Conservation (phyloP, 2,329 filamentous ascomycete species). For the Cadophora sp. region DNA sequence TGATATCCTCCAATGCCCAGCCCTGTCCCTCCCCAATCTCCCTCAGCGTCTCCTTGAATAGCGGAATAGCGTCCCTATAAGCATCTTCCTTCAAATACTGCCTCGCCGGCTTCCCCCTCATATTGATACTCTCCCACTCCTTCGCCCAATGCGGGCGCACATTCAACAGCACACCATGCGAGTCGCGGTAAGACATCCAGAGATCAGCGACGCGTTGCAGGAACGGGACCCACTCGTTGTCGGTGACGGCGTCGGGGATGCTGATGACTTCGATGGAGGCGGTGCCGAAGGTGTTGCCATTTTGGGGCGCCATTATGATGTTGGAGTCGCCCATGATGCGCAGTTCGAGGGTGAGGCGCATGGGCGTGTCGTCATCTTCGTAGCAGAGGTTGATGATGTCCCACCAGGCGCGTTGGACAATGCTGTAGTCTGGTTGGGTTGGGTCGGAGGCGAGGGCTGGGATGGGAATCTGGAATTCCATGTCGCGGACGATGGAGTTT, state of each 20-base stretch:
- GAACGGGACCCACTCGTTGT: constrained; percentile 50
- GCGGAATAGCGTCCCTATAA: constrained; percentile 48
- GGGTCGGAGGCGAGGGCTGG: constrained; percentile 43
- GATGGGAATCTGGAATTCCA: constrained; percentile 54
- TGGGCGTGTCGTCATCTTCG: constrained; percentile 46
- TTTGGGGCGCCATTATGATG: constrained; percentile 53
- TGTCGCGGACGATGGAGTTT: constrained; percentile 53
- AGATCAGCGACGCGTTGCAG: constrained; percentile 50
- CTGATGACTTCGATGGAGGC: constrained; percentile 52
- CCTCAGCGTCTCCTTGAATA: constrained; percentile 45
- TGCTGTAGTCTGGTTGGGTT: constrained; percentile 48
- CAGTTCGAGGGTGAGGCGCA: constrained; percentile 53
- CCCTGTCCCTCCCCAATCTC: constrained; percentile 49
- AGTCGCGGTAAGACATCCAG: constrained; percentile 49
- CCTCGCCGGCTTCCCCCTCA: constrained; percentile 43
- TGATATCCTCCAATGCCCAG: constrained; percentile 49
- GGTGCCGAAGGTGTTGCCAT: constrained; percentile 50
- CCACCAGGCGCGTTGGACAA: constrained; percentile 57
- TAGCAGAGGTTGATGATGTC: constrained; percentile 55
- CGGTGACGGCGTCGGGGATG: constrained; percentile 47
- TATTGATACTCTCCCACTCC: constrained; percentile 48
- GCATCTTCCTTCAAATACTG: constrained; percentile 47
- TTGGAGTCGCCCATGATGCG: constrained; percentile 52
- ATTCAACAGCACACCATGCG: constrained; percentile 42
- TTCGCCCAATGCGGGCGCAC: constrained; percentile 56